These are phyloP conservation scores for Solanum pimpinellifolium DNA, from an alignment of 257 asterid genomes.

Conservation along the genomic window DNA sequence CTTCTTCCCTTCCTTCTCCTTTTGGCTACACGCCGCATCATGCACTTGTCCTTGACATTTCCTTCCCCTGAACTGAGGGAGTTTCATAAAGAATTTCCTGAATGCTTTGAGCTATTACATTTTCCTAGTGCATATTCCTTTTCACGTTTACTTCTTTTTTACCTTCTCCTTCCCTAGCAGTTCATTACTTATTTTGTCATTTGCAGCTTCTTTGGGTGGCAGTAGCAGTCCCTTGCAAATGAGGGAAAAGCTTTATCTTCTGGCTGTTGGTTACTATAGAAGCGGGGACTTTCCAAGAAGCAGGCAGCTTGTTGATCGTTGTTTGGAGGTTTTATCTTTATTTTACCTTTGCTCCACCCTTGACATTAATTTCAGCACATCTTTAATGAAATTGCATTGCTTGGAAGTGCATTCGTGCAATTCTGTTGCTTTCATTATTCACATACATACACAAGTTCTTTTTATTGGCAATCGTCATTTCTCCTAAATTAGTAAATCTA, in stretches of 20 bases:
- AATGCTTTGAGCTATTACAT: background rate
- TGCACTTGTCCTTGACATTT: background rate
- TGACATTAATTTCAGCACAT: background rate
- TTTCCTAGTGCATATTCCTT: background rate
- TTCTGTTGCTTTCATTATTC: background rate
- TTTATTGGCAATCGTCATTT: background rate
- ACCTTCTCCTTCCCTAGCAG: background rate
- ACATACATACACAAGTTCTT: background rate
- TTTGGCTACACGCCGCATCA: background rate
- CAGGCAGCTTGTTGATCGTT: conserved; percentile 69
- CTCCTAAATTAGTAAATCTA: background rate
- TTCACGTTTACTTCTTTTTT: background rate
- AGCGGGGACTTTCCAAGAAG: conserved; percentile 70
- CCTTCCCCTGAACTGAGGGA: background rate
- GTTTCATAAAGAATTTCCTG: background rate
- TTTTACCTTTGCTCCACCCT: background rate
- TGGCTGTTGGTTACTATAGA: conserved; percentile 77
- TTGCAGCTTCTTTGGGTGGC: conserved; percentile 64
- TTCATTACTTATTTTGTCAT: conserved; percentile 1
- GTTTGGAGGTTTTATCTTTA: conserved; percentile 51
- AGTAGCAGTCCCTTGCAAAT: conserved; percentile 33
- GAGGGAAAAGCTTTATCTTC: conserved; percentile 71
- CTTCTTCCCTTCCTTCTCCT: background rate
- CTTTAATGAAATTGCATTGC: background rate
- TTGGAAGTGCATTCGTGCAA: background rate